Evolutionary conservation across 495 filamentous ascomycete genomes (phyloP), one percentile per base, ranked within the genome.

Genomic region (Penicillium chermesinum): DNA sequence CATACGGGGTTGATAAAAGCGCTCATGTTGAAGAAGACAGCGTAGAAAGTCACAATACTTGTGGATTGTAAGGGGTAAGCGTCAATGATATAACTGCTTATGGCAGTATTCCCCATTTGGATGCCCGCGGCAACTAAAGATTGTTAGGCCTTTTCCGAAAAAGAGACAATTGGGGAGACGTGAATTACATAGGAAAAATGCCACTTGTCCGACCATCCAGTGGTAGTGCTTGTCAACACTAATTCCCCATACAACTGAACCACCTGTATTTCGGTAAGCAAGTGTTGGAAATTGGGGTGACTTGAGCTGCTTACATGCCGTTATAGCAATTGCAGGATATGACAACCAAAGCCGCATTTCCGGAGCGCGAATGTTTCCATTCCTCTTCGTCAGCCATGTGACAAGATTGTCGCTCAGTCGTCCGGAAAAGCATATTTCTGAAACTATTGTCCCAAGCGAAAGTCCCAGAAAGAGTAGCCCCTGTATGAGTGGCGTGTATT

Each of bases 331-430:
- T n/a, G 77, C 77, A 13, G 77, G 78, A 58, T 82, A 83, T 7
- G 67, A 68, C 35, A 82, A 48, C 81, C 78, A 83, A 20, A 84
- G 53, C 20, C 81, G 61, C 77, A 80, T 80, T 64, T 85, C 81
- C 0, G 81, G 62, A 15, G 72, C 61, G 6, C 77, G 60, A 4
- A 75, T 50, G 22, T 66, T 66, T 13, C 61, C 61, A 52, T 80
- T 79, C 38, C 54, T 61, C 49, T 69, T 73, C 1, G 77, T 71
- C 33, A 81, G 46, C 17, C 52, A 55, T n/a, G 64, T 32, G 7
- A 82, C 65, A 32, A 84, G 69, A 16, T 41, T 55, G 52, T 84
- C 81, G 47, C 78, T 77, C 36, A 83, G 48, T 6, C 62, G 34
- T 5, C 81, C 80, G 1, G 81, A 84, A 45, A 57, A 80, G 41